These are phyloP conservation scores for Starmerella bombicola DNA, from an alignment of 805 yeast species.

Conservation along the genomic window DNA sequence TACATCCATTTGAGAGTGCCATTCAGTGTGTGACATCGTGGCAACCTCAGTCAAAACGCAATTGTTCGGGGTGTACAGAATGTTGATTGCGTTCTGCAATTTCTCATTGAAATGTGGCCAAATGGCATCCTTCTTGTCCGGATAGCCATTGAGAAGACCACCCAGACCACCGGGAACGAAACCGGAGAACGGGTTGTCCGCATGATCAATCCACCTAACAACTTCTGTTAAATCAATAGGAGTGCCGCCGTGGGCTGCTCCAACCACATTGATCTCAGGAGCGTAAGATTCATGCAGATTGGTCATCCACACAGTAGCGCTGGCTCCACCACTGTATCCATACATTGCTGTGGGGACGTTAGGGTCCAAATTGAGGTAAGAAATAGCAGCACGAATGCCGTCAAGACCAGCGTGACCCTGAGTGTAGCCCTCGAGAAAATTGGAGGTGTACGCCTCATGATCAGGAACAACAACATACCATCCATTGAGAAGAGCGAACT, in stretches of 20 bases:
- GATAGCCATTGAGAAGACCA: constrained; percentile 21
- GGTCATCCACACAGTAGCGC: constrained; percentile 26
- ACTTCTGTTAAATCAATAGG: constrained; percentile 15
- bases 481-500: constrained; percentile 14
- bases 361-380: background rate
- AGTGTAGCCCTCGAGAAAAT: constrained; percentile 24
- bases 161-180: constrained; percentile 20
- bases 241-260: constrained; percentile 16
- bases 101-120: constrained; percentile 4
- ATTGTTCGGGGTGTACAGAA: background rate
- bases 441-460: constrained; percentile 25
- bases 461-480: constrained; percentile 21
- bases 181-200: constrained; percentile 16
- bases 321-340: constrained; percentile 13
- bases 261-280: constrained; percentile 23
- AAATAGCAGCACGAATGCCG: constrained; percentile 21
- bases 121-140: constrained; percentile 8
- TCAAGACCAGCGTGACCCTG: constrained; percentile 24
- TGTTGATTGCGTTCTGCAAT: constrained; percentile 5
- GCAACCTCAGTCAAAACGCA: constrained; percentile 6
- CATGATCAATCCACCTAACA: constrained; percentile 11
- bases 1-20: constrained; percentile 17
- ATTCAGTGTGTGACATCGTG: background rate
- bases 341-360: constrained; percentile 5
- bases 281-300: constrained; percentile 23